These are phyloP conservation scores for Globisporangium nunn DNA, from an alignment of 352 stramenopile species.

Conservation along the genomic window DNA sequence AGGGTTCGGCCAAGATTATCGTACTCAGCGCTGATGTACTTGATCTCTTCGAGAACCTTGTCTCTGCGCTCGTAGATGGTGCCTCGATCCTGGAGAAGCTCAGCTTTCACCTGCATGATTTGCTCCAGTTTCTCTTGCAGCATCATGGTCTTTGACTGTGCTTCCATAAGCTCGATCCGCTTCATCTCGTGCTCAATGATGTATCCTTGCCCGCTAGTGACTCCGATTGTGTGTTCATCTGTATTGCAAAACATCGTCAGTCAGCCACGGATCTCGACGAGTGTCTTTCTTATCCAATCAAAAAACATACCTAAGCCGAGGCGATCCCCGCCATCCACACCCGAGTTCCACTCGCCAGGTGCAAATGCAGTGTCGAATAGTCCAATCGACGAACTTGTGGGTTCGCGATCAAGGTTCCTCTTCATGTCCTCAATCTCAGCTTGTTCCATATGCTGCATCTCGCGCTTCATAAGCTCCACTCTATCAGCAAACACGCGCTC, in stretches of 20 bases:
- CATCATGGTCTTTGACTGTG: constrained; percentile 38
- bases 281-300: no score
- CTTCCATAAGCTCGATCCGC: constrained; percentile 43
- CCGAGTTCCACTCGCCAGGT: constrained; percentile 52
- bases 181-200: constrained; percentile 40
- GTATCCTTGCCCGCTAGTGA: constrained; percentile 36
- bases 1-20: constrained; percentile 37
- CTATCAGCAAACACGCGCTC: constrained; percentile 16
- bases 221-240: constrained; percentile 45
- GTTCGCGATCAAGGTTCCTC: constrained; percentile 11
- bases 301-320: constrained; percentile 37
- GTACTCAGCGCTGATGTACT: constrained; percentile 36
- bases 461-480: constrained; percentile 25
- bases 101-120: constrained; percentile 27
- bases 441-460: constrained; percentile 27
- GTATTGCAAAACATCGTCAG: not conserved
- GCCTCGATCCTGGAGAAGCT: constrained; percentile 31
- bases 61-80: constrained; percentile 47
- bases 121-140: constrained; percentile 52
- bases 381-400: constrained; percentile 27
- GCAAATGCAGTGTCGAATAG: constrained; percentile 47
- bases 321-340: constrained; percentile 29
- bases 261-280: not conserved
- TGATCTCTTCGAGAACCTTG: constrained; percentile 37
- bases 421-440: constrained; percentile 17